phyloP scores from a whole-genome alignment of 2,329 filamentous ascomycete species.

The Exophiala oligosperma region DNA sequence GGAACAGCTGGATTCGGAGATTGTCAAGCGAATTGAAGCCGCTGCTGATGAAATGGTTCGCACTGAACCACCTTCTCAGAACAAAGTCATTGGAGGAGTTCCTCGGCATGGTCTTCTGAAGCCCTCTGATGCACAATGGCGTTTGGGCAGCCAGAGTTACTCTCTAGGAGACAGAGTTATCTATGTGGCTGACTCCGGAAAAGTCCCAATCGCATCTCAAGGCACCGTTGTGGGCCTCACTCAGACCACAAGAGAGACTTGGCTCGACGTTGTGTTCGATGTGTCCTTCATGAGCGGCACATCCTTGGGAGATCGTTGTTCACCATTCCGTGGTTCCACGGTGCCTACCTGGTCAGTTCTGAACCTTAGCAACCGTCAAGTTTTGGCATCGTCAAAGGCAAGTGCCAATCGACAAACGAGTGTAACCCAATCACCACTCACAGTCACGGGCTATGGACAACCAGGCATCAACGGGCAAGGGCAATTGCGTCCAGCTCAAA shows the following conservation, averaged over 20 bases:
- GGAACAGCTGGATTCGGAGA: constrained; percentile 89
- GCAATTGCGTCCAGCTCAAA: constrained; percentile 58
- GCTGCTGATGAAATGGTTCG: constrained; percentile 66
- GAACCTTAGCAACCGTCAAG: constrained; percentile 80
- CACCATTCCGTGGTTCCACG: constrained; percentile 90
- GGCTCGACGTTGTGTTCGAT: constrained; percentile 93
- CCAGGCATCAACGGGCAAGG: constrained; percentile 58
- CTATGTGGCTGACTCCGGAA: constrained; percentile 88
- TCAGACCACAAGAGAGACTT: constrained; percentile 74
- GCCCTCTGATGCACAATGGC: constrained; percentile 92
- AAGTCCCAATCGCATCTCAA: constrained; percentile 86
- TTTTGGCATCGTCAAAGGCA: constrained; percentile 59
- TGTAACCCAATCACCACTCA: constrained; percentile 58
- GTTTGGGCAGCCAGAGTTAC: constrained; percentile 82
- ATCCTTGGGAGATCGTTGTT: constrained; percentile 83
- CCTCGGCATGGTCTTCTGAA: constrained; percentile 86
- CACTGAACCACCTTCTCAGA: constrained; percentile 54
- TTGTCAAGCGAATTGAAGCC: constrained; percentile 77
- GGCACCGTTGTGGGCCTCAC: constrained; percentile 96
- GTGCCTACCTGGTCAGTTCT: constrained; percentile 85
- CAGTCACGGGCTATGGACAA: constrained; percentile 57
- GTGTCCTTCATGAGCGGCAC: constrained; percentile 96
- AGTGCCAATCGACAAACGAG: constrained; percentile 38
- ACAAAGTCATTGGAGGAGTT: constrained; percentile 74
- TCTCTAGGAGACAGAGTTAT: constrained; percentile 85